Evolutionary conservation across 2,329 filamentous ascomycete species (phyloP).

Genomic region (Microcera coccophila): DNA sequence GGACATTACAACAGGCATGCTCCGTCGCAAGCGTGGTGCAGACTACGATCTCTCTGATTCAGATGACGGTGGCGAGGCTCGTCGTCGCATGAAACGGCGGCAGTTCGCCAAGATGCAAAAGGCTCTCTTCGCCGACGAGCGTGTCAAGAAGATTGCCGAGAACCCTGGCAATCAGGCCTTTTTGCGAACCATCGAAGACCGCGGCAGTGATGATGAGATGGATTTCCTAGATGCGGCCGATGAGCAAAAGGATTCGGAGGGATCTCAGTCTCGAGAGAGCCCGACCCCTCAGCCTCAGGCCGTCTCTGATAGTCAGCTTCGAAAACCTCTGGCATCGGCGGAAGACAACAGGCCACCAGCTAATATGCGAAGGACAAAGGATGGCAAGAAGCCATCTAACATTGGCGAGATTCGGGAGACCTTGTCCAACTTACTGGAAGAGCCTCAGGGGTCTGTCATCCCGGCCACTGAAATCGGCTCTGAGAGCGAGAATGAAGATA

Average conservation of each 20-base stretch:
- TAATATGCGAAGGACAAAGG: slow-evolving; percentile 58
- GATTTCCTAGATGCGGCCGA: slow-evolving; percentile 62
- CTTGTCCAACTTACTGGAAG: slow-evolving; percentile 77
- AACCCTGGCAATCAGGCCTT: slow-evolving; percentile 89
- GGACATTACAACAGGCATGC: slow-evolving; percentile 83
- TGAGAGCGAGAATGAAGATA: slow-evolving; percentile 41
- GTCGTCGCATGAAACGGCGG: slow-evolving; percentile 74
- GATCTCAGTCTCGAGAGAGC: slow-evolving; percentile 32
- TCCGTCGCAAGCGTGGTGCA: slow-evolving; percentile 78
- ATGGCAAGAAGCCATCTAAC: slow-evolving; percentile 64
- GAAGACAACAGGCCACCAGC: slow-evolving; percentile 52
- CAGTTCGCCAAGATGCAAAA: slow-evolving; percentile 92
- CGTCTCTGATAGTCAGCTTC: slow-evolving; percentile 52
- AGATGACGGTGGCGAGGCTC: slow-evolving; percentile 78
- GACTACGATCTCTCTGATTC: slow-evolving; percentile 86
- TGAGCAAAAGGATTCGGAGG: slow-evolving; percentile 30
- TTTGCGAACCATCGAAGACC: slow-evolving; percentile 82
- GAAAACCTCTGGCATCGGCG: slow-evolving; percentile 34
- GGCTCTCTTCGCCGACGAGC: slow-evolving; percentile 81
- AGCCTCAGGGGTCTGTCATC: slow-evolving; percentile 51
- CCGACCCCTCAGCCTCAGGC: slow-evolving; percentile 30
- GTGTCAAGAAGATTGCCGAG: slow-evolving; percentile 83
- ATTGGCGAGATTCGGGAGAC: slow-evolving; percentile 79
- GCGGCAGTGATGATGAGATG: slow-evolving; percentile 69
- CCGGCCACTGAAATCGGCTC: slow-evolving; percentile 38